Percentiles rank a stretch among this genome's conserved stretches.
Evolutionary conservation across 345 rosid genomes (phyloP).

Genomic region (Sonneratia caseolaris): DNA sequence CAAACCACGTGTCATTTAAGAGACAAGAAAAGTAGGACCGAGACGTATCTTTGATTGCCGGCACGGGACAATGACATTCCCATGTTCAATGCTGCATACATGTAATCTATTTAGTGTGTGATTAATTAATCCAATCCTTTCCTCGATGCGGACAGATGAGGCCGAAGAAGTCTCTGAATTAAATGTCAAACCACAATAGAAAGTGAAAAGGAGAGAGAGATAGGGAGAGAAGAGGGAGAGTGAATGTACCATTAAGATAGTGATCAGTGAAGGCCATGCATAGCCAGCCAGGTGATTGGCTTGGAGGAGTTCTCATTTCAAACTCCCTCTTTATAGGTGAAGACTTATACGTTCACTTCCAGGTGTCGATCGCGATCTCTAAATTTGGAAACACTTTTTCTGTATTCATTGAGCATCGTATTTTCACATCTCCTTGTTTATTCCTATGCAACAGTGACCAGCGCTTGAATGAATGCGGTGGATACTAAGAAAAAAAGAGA

Average conservation of each 20-base stretch:
- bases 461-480: no score
- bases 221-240: background rate
- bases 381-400: no score
- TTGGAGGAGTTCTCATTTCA: background rate
- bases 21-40: background rate
- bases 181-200: background rate
- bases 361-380: background rate
- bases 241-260: background rate
- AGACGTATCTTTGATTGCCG: background rate
- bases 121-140: background rate
- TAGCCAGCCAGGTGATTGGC: background rate
- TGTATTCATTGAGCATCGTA: no score
- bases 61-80: background rate
- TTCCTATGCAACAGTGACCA: no score
- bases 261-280: background rate
- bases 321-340: no score
- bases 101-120: no score
- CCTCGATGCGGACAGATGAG: background rate
- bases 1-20: background rate
- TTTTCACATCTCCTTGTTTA: no score
- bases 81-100: background rate
- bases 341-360: background rate
- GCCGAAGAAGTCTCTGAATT: slow-evolving; percentile 7
- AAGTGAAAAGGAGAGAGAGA: background rate
- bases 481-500: no score